Evolutionary conservation across 2,329 filamentous ascomycete genomes (phyloP).

Genomic region (Zymoseptoria brevis): DNA sequence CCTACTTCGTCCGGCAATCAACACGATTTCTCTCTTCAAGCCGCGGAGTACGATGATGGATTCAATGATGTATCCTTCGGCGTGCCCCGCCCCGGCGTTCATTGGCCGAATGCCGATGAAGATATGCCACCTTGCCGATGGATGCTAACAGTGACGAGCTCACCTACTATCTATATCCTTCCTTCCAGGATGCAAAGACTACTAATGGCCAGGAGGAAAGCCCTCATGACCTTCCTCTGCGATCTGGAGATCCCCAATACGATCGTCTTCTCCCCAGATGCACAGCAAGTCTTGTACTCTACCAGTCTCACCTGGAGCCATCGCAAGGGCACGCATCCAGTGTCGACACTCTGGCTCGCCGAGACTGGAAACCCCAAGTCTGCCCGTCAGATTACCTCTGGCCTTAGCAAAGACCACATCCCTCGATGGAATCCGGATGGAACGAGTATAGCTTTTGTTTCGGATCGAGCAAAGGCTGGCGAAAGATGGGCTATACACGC

Average conservation of each 20-base stretch:
- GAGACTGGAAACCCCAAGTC: constrained; percentile 19
- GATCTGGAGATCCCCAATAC: constrained; percentile 21
- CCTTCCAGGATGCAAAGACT: background rate
- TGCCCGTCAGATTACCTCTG: constrained; percentile 22
- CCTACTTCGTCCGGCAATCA: background rate
- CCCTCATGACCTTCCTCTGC: constrained; percentile 13
- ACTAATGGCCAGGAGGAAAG: background rate
- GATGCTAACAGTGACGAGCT: too few relatives aligned
- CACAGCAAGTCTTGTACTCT: constrained; percentile 19
- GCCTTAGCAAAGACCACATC: constrained; percentile 20
- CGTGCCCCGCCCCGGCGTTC: too few relatives aligned
- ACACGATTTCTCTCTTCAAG: background rate
- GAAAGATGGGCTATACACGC: constrained; percentile 28
- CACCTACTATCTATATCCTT: too few relatives aligned
- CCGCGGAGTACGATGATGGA: too few relatives aligned
- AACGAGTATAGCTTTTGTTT: constrained; percentile 28
- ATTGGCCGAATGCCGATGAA: too few relatives aligned
- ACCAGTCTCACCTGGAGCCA: constrained; percentile 14
- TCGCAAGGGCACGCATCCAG: constrained; percentile 13
- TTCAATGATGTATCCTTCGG: too few relatives aligned
- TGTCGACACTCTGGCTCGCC: constrained; percentile 24
- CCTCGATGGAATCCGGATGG: constrained; percentile 25
- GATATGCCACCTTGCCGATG: too few relatives aligned
- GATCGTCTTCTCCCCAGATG: constrained; percentile 19
- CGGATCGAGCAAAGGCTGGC: constrained; percentile 27